phyloP scores from a whole-genome alignment of 2,329 filamentous ascomycete genomes.

The Neonectria ditissima region DNA sequence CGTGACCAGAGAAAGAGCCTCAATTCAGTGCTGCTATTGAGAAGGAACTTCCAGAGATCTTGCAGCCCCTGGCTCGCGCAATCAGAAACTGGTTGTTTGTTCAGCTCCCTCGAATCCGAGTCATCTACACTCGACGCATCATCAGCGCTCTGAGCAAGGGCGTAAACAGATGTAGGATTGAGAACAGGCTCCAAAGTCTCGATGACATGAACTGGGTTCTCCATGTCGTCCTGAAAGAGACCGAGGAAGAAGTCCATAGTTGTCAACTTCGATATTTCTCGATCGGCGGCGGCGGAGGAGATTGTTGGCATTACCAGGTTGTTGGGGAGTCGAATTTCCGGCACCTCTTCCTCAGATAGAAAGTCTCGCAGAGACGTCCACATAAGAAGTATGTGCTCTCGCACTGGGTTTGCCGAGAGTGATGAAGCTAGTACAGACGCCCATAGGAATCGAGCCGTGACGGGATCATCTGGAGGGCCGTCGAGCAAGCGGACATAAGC shows the following conservation, averaged over 20 bases:
- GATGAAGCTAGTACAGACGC: slow-evolving; percentile 66
- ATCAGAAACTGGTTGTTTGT: slow-evolving; percentile 59
- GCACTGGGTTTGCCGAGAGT: slow-evolving; percentile 62
- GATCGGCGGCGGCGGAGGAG: slow-evolving; percentile 84
- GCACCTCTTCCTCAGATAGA: slow-evolving; percentile 54
- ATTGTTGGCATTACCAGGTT: slow-evolving; percentile 91
- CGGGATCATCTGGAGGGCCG: slow-evolving; percentile 49
- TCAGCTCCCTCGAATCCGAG: slow-evolving; percentile 32
- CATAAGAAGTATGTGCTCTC: slow-evolving; percentile 68
- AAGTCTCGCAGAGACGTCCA: slow-evolving; percentile 70
- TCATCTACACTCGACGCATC: slow-evolving; percentile 29
- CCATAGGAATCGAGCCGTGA: slow-evolving; percentile 69
- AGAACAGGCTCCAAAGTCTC: slow-evolving; percentile 93
- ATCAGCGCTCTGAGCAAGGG: slow-evolving; percentile 40
- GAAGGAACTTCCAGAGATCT: slow-evolving; percentile 88
- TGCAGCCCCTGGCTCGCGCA: slow-evolving; percentile 69
- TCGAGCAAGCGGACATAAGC: slow-evolving; percentile 55
- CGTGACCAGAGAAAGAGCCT: slow-evolving; percentile 90
- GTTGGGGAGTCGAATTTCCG: slow-evolving; percentile 76
- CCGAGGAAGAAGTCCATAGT: slow-evolving; percentile 97
- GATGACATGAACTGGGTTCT: slow-evolving; percentile 86
- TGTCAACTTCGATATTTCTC: slow-evolving; percentile 90
- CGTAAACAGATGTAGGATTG: slow-evolving; percentile 73
- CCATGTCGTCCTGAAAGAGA: slow-evolving; percentile 85
- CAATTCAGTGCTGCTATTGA: slow-evolving; percentile 83